These are phyloP conservation scores for Cyberlindnera meyerae DNA, from an alignment of 805 yeast species.

Conservation along the genomic window DNA sequence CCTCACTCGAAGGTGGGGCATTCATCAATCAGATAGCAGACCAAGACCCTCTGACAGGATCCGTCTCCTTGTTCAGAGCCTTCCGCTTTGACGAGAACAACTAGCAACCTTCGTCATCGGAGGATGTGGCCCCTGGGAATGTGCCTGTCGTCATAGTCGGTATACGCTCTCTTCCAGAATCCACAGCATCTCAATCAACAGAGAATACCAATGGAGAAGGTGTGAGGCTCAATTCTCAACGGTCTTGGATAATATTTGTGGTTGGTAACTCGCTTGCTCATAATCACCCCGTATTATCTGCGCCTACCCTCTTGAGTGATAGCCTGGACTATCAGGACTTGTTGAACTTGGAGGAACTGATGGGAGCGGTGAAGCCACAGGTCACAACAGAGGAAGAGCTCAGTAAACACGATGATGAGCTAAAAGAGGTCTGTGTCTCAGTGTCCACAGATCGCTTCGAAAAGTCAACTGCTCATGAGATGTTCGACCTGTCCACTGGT, in stretches of 20 bases:
- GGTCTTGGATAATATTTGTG: conserved; percentile 60
- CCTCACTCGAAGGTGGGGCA: conserved; percentile 36
- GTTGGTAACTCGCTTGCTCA: conserved; percentile 51
- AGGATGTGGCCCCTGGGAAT: too few relatives aligned
- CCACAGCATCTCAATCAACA: too few relatives aligned
- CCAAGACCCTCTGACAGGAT: too few relatives aligned
- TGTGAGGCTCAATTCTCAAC: conserved; percentile 17
- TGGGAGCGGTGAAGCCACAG: conserved; percentile 42
- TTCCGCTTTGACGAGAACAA: conserved; percentile 33
- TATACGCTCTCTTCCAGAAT: not conserved
- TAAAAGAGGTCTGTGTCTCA: conserved; percentile 19
- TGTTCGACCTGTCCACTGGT: not conserved
- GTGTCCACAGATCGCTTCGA: not conserved
- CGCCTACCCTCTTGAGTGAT: conserved; percentile 43
- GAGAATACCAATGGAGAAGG: not conserved
- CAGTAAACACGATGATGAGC: conserved; percentile 33
- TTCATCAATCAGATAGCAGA: conserved; percentile 35
- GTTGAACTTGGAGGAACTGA: conserved; percentile 40
- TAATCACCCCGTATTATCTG: conserved; percentile 43
- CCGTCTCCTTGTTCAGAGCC: conserved; percentile 38
- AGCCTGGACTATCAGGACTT: conserved; percentile 49
- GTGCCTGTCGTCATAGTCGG: not conserved
- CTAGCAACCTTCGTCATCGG: too few relatives aligned
- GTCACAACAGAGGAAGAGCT: conserved; percentile 39
- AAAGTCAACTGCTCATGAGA: not conserved